phyloP scores from a whole-genome alignment of 371 early-diverging fungal genomes.

The Fennellomyces sp. region DNA sequence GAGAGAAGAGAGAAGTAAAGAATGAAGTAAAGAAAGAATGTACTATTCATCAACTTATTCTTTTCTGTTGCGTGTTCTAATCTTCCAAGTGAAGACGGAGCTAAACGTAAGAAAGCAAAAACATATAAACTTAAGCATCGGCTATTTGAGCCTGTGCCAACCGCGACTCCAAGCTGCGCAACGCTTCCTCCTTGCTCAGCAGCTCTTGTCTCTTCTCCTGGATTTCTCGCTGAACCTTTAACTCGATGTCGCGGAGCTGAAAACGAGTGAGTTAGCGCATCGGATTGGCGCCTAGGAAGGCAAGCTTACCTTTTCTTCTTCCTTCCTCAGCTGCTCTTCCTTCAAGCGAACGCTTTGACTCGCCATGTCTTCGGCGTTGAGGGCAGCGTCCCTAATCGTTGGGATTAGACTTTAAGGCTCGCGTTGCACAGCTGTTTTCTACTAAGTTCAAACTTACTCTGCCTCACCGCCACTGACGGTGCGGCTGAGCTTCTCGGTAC shows the following conservation, averaged over 20 bases:
- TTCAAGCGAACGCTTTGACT: slow-evolving; percentile 55
- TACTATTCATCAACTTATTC: too few species aligned
- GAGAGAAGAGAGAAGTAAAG: too few species aligned
- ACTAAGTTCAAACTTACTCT: slow-evolving; percentile 30
- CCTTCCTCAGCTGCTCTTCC: slow-evolving; percentile 65
- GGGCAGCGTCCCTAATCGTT: slow-evolving; percentile 41
- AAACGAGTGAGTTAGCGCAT: neutral
- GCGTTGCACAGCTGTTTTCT: too few species aligned
- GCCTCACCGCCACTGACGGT: slow-evolving; percentile 56
- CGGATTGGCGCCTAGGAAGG: too few species aligned
- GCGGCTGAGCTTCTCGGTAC: slow-evolving; percentile 88
- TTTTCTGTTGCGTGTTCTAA: too few species aligned
- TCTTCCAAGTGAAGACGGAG: too few species aligned
- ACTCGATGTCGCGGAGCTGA: slow-evolving; percentile 60
- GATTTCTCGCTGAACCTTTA: slow-evolving; percentile 61
- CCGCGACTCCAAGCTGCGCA: slow-evolving; percentile 58
- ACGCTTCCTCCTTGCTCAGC: slow-evolving; percentile 60
- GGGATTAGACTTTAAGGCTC: too few species aligned
- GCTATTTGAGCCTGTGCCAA: slow-evolving; percentile 51
- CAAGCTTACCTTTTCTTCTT: slow-evolving; percentile 60
- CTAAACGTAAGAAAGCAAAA: too few species aligned
- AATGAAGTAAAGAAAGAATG: neutral
- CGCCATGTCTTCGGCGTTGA: slow-evolving; percentile 58
- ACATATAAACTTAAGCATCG: slow-evolving; percentile 25
- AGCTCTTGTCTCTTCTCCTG: slow-evolving; percentile 63